These are phyloP conservation scores for Magnolia sinica DNA, from an alignment of 164 flowering plant genomes.

Conservation along the genomic window DNA sequence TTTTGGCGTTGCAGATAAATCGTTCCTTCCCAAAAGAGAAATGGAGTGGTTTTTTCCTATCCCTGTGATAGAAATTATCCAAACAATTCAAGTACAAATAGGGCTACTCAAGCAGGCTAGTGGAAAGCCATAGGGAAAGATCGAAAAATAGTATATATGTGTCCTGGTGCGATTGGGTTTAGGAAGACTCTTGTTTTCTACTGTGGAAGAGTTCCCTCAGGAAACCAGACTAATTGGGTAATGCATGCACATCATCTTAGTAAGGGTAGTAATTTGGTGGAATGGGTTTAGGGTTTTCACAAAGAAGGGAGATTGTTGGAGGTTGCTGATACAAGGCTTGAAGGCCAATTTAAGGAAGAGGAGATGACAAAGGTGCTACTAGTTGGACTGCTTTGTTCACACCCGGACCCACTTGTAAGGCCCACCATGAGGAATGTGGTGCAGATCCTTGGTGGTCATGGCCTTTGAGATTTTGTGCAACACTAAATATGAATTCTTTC, in stretches of 20 bases:
- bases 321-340: constrained; percentile 63
- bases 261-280: constrained; percentile 53
- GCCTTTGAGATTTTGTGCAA: too few species aligned
- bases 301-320: constrained; percentile 48
- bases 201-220: constrained; percentile 75
- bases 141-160: constrained; percentile 57
- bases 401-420: constrained; percentile 71
- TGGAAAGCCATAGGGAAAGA: constrained; percentile 98
- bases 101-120: constrained; percentile 85
- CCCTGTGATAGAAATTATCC: constrained; percentile 79
- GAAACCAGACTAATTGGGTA: constrained; percentile 77
- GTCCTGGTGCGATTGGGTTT: constrained; percentile 45
- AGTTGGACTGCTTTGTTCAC: constrained; percentile 75
- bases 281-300: constrained; percentile 86
- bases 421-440: constrained; percentile 83
- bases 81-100: constrained; percentile 74
- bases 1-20: constrained; percentile 49
- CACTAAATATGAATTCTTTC: too few species aligned
- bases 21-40: constrained; percentile 70
- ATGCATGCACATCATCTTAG: constrained; percentile 89
- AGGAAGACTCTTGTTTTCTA: constrained; percentile 83
- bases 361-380: constrained; percentile 66
- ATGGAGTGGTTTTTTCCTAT: constrained; percentile 91
- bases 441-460: constrained; percentile 48
- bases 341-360: constrained; percentile 51